A percentile compares a stretch with the other conserved stretches of the same genome.
Evolutionary conservation across 1,139 yeast species (phyloP).

Genomic region (Meyerozyma carpophila): DNA sequence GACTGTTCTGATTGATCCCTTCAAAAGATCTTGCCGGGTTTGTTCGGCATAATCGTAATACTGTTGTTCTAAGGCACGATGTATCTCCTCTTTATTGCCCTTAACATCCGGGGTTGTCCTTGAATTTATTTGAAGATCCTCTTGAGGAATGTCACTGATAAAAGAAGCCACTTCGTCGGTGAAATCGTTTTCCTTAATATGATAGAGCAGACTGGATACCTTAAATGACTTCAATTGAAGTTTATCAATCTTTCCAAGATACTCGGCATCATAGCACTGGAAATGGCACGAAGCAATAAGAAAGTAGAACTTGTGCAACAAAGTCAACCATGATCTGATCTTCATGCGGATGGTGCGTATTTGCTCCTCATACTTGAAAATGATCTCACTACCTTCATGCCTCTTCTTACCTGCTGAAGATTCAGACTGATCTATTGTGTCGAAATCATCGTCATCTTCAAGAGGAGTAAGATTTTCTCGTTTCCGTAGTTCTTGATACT

Average conservation of each 20-base stretch:
- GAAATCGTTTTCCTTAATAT: conserved; percentile 3
- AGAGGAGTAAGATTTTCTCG: conserved; percentile 2
- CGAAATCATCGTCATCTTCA: conserved; percentile 20
- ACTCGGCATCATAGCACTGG: conserved; percentile 49
- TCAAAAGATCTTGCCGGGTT: conserved; percentile 48
- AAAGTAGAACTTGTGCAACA: conserved; percentile 71
- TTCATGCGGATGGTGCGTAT: conserved; percentile 20
- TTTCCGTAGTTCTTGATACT: conserved; percentile 9
- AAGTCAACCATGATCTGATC: conserved; percentile 50
- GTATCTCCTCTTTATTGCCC: conserved; percentile 9
- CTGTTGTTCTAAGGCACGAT: conserved; percentile 22
- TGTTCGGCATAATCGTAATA: conserved; percentile 63
- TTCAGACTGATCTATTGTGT: conserved; percentile 10
- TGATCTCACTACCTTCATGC: conserved; percentile 13
- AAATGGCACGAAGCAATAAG: conserved; percentile 78
- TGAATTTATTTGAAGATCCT: conserved; percentile 7
- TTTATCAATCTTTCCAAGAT: conserved; percentile 18
- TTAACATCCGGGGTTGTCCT: conserved; percentile 6
- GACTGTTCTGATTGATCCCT: conserved; percentile 37
- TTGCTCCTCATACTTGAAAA: conserved; percentile 18
- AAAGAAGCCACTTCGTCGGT: conserved; percentile 21
- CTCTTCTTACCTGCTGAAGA: neutral
- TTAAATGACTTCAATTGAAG: conserved; percentile 5
- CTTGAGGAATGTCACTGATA: conserved; percentile 15
- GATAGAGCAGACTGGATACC: conserved; percentile 4